Evolutionary conservation across 1,139 yeast species (phyloP), one percentile per base, ranked within the genome.

Genomic region (Yamadazyma songkhlaensis): DNA sequence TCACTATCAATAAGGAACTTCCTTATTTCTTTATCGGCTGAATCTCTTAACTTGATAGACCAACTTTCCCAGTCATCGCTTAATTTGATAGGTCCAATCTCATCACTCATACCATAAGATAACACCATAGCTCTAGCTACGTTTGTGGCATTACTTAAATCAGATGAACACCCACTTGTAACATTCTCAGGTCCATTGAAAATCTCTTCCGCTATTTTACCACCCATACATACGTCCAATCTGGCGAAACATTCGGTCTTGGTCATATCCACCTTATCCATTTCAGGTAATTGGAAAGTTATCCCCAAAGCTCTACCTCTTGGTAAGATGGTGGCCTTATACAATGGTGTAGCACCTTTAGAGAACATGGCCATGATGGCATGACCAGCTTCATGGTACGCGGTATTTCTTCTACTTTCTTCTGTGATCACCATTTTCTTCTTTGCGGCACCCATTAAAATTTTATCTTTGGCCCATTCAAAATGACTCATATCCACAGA

Each of bases 381-480:
- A 64, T 92, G 99, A 3, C 99, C 99, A 8, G 98, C 99, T 67
- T 92, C 99, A 64, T 92, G 99, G 61, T 82, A 94, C 2, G 98
- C 98, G 13, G 98, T 94, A 50, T 92, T 90, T 50, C 77, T 79
- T 60, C 97, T 79, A 0, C 95, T 79, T 49, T 92, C 97, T 60
- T 92, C 97, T 20, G 98, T 90, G 64, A 92, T 78, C 36, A 92
- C 97, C 97, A 90, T 90, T 36, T 96, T 87, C 64, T 87, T 87
- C 60, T 95, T 84, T 47, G 96, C 99, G 25, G 97, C 98, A 37
- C 99, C 99, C 85, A 94, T 81, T 54, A 94, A 70, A 42, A 94
- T 92, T 66, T 92, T 92, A 61, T 92, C 99, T 62, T 94, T 94
- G 33, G 99, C 98, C 98, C 98, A 94, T 62, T 92, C 99, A 48